Conservation (phyloP, 768 basidiomycete genomes). For the Clitopilus hobsonii region DNA sequence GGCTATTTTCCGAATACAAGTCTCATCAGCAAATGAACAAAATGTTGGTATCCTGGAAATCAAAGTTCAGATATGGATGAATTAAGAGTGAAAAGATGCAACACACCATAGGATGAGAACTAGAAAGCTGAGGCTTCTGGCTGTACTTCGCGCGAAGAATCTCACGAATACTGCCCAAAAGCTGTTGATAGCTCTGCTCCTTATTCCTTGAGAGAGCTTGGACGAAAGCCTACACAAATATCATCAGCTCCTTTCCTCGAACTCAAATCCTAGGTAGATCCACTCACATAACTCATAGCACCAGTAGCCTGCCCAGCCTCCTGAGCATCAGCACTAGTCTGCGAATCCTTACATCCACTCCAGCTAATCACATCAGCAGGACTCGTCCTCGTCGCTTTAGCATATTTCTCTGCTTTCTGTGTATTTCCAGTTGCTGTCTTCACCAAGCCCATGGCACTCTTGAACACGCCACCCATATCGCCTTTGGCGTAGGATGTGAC, state of each 20-base stretch:
- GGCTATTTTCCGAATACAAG: background rate
- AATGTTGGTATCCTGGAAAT: background rate
- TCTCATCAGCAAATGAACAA: slow-evolving; percentile 1
- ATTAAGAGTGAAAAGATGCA: background rate
- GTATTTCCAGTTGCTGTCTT: slow-evolving; percentile 67
- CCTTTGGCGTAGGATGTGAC: slow-evolving; percentile 72
- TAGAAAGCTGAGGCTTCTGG: slow-evolving; percentile 38
- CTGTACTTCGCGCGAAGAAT: slow-evolving; percentile 35
- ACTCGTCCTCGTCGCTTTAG: slow-evolving; percentile 66
- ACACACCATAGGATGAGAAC: slow-evolving; percentile 40
- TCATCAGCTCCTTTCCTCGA: background rate
- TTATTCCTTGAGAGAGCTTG: slow-evolving; percentile 27
- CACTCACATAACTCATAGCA: slow-evolving; percentile 74
- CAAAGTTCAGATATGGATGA: background rate
- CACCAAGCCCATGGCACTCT: slow-evolving; percentile 66
- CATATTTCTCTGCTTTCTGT: slow-evolving; percentile 57
- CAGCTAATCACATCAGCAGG: slow-evolving; percentile 85
- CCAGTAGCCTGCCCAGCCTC: slow-evolving; percentile 67
- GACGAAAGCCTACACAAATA: slow-evolving; percentile 51
- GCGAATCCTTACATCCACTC: slow-evolving; percentile 77
- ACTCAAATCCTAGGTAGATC: background rate
- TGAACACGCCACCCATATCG: slow-evolving; percentile 77
- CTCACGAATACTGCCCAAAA: slow-evolving; percentile 32
- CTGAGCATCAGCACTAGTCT: slow-evolving; percentile 73
- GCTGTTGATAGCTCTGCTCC: slow-evolving; percentile 36